Percentiles rank a stretch among this genome's conserved stretches.
phyloP scores from a whole-genome alignment of 169 alveolate species.

The Plasmodium billcollinsi region DNA sequence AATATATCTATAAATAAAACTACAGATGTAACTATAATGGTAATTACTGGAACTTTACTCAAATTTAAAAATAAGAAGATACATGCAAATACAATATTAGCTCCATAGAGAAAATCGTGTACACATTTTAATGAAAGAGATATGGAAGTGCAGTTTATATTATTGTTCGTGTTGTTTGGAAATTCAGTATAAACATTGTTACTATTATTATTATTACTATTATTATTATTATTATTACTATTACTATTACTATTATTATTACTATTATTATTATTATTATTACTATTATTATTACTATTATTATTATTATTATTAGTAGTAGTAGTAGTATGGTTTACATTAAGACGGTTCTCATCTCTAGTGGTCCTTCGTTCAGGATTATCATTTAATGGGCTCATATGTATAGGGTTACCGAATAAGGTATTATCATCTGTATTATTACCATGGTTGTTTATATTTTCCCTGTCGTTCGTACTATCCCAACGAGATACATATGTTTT shows the following conservation, averaged over 20 bases:
- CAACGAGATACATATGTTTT: slow-evolving; percentile 12
- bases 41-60: slow-evolving; percentile 46
- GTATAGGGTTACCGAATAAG: too few species aligned
- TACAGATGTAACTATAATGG: slow-evolving; percentile 20
- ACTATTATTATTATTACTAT: background rate
- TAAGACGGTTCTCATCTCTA: background rate
- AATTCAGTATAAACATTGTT: background rate
- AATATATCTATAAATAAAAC: slow-evolving; percentile 61
- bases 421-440: background rate
- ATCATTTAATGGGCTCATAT: too few species aligned
- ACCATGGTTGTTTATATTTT: background rate
- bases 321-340: too few species aligned
- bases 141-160: background rate
- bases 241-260: background rate
- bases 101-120: slow-evolving; percentile 40
- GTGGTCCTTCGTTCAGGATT: background rate
- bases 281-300: background rate
- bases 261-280: background rate
- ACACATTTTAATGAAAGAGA: slow-evolving; percentile 17
- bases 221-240: background rate
- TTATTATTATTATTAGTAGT: background rate
- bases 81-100: slow-evolving; percentile 37
- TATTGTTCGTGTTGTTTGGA: background rate
- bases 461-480: background rate
- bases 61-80: slow-evolving; percentile 53